Evolutionary conservation across 2,329 filamentous ascomycete species (phyloP).

Genomic region (Alternaria tenuissima): DNA sequence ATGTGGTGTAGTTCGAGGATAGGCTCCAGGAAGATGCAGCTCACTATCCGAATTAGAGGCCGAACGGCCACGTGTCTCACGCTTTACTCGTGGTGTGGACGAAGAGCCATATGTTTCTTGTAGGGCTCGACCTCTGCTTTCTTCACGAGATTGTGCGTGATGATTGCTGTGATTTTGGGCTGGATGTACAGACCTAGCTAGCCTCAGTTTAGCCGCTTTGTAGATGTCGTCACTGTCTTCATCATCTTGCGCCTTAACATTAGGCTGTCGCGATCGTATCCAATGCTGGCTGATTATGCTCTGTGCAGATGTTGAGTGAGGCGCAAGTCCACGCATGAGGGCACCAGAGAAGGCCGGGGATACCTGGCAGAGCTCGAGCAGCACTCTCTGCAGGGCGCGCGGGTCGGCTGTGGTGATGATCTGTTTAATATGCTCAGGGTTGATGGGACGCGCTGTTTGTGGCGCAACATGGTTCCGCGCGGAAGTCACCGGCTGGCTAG

Average conservation of each 20-base stretch:
- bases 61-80: conserved; percentile 11
- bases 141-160: background rate
- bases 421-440: conserved; percentile 36
- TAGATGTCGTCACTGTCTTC: conserved; percentile 14
- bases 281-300: conserved; percentile 21
- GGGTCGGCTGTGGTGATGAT: conserved; percentile 38
- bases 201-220: conserved; percentile 16
- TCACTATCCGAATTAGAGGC: conserved; percentile 21
- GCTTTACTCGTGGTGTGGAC: conserved; percentile 18
- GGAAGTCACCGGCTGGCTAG: background rate
- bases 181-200: background rate
- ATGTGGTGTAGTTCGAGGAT: conserved; percentile 1
- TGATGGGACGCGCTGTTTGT: conserved; percentile 23
- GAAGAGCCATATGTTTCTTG: conserved; percentile 4
- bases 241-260: conserved; percentile 4
- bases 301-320: conserved; percentile 39
- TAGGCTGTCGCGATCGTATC: conserved; percentile 3
- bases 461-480: background rate
- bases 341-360: conserved; percentile 46
- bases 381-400: conserved; percentile 27
- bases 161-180: background rate
- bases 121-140: background rate
- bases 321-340: conserved; percentile 43
- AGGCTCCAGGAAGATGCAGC: conserved; percentile 16
- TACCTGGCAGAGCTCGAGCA: conserved; percentile 40